Conservation (phyloP, 2,329 filamentous ascomycete genomes). For the Ophiocordyceps unilateralis region DNA sequence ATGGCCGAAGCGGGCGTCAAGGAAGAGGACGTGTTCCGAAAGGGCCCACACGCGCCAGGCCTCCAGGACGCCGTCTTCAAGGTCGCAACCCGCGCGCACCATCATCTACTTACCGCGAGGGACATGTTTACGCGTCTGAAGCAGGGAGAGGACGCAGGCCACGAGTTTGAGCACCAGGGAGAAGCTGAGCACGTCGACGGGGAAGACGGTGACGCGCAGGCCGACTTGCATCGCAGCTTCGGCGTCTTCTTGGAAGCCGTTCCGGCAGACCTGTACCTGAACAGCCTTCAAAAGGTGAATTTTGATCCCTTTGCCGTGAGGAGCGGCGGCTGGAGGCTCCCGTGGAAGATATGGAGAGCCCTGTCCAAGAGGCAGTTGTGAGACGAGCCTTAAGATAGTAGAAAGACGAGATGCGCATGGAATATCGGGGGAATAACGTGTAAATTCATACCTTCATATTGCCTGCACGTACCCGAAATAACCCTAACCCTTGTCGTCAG, state of each 20-base stretch:
- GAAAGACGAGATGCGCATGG: background rate
- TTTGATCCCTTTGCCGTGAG: slow-evolving; percentile 64
- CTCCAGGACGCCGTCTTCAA: slow-evolving; percentile 80
- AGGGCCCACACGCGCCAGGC: slow-evolving; percentile 61
- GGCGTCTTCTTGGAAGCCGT: slow-evolving; percentile 68
- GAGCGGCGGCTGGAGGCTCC: slow-evolving; percentile 58
- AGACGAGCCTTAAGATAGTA: slow-evolving; percentile 2
- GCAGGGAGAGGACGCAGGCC: slow-evolving; percentile 56
- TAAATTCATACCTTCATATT: no score
- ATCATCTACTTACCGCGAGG: slow-evolving; percentile 83
- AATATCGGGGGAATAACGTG: no score
- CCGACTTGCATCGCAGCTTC: slow-evolving; percentile 45
- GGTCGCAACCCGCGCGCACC: slow-evolving; percentile 84
- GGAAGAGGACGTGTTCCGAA: slow-evolving; percentile 78
- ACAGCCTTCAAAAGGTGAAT: slow-evolving; percentile 59
- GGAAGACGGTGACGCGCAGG: slow-evolving; percentile 17
- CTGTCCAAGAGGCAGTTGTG: slow-evolving; percentile 31
- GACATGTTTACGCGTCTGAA: slow-evolving; percentile 77
- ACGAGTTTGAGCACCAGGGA: slow-evolving; percentile 75
- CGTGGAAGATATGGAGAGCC: slow-evolving; percentile 52
- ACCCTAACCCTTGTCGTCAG: no score
- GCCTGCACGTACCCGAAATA: no score
- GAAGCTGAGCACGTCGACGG: slow-evolving; percentile 50
- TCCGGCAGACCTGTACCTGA: slow-evolving; percentile 61
- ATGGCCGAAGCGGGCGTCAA: slow-evolving; percentile 69